Percentiles rank a stretch among this genome's conserved stretches.
Evolutionary conservation across 441 rosid genomes (phyloP).

Genomic region (Pelargonium fulgidum): DNA sequence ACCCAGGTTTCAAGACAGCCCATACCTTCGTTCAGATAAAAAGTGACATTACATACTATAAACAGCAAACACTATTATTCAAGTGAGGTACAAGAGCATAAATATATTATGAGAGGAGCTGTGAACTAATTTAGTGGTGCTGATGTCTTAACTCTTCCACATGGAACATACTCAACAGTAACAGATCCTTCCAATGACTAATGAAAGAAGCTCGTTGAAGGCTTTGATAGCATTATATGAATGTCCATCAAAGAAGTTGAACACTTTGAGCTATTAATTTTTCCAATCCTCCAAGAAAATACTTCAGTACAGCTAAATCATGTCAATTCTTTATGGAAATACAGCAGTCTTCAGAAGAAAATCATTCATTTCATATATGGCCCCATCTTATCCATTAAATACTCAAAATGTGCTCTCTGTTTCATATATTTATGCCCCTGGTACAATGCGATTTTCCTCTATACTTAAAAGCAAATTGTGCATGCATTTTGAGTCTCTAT

Average conservation of each 20-base stretch:
- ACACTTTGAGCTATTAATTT: not conserved
- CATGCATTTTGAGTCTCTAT: not conserved
- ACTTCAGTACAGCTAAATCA: not conserved
- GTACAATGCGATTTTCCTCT: not conserved
- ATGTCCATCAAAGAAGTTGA: no score
- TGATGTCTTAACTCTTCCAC: no score
- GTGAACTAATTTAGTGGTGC: no score
- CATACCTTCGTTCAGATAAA: conserved; percentile 56
- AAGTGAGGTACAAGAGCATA: not conserved
- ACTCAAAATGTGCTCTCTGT: not conserved
- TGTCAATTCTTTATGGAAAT: not conserved
- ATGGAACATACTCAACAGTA: no score
- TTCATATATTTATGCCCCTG: not conserved
- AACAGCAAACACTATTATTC: not conserved
- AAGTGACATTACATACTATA: not conserved
- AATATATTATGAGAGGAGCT: not conserved
- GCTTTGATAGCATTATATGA: no score
- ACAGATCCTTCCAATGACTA: no score
- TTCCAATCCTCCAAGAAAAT: not conserved
- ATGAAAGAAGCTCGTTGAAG: no score
- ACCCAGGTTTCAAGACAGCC: conserved; percentile 98
- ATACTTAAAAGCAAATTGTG: not conserved
- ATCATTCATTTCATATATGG: no score
- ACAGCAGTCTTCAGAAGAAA: not conserved
- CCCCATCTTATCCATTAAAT: not conserved